Conservation (phyloP, 495 filamentous ascomycete genomes). For the Pyronema omphalodes region DNA sequence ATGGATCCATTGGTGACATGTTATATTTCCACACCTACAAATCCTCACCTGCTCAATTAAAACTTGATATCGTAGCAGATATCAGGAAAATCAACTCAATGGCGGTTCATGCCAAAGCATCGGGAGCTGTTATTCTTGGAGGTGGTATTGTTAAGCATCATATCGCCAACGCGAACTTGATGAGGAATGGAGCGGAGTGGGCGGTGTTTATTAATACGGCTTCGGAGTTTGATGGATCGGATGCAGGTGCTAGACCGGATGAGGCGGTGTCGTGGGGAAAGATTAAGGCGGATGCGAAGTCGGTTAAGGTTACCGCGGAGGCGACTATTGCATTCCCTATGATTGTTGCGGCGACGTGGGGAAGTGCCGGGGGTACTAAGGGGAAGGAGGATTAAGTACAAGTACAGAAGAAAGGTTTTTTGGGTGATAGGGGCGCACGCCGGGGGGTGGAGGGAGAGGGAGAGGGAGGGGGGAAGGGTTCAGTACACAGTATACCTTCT, state of each 20-base stretch:
- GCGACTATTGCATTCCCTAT: conserved; percentile 84
- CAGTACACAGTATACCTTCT: too few relatives aligned
- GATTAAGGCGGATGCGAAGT: conserved; percentile 69
- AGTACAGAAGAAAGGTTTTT: too few relatives aligned
- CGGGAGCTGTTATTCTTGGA: conserved; percentile 86
- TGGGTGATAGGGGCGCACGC: too few relatives aligned
- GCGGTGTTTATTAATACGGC: conserved; percentile 95
- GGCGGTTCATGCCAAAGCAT: conserved; percentile 59
- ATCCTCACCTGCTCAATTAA: conserved; percentile 53
- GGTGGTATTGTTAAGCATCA: conserved; percentile 92
- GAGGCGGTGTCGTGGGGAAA: conserved; percentile 98
- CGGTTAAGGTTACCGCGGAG: conserved; percentile 87
- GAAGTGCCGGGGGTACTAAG: neutral
- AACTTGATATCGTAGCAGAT: conserved; percentile 77
- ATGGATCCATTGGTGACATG: conserved; percentile 92
- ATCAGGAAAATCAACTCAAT: conserved; percentile 79
- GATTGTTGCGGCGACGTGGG: conserved; percentile 89
- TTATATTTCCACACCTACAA: conserved; percentile 92
- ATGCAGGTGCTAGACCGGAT: conserved; percentile 87
- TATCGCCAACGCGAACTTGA: conserved; percentile 89
- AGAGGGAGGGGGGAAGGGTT: too few relatives aligned
- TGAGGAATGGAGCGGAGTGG: conserved; percentile 90
- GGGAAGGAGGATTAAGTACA: neutral
- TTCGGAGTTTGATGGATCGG: conserved; percentile 91
- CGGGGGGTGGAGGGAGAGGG: too few relatives aligned